These are phyloP conservation scores for Linum trigynum DNA, from an alignment of 345 rosid species.

Conservation along the genomic window DNA sequence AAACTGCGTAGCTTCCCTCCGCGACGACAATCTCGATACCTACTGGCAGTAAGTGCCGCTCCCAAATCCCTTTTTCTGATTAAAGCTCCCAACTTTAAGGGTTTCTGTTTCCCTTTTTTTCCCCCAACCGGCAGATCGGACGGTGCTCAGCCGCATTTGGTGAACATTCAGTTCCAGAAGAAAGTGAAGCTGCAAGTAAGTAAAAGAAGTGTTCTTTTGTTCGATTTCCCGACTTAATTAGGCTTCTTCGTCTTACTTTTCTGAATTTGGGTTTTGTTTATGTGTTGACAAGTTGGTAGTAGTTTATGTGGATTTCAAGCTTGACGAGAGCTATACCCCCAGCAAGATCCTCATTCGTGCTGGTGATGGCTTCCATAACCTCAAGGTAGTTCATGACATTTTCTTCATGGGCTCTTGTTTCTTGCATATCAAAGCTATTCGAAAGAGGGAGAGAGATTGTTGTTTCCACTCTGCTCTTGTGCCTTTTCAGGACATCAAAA, in stretches of 20 bases:
- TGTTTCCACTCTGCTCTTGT: neutral
- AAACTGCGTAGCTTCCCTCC: slow-evolving; percentile 74
- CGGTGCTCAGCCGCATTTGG: slow-evolving; percentile 89
- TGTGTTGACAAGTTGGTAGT: slow-evolving; percentile 47
- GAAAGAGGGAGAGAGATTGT: neutral
- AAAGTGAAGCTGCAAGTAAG: slow-evolving; percentile 82
- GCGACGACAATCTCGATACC: slow-evolving; percentile 78
- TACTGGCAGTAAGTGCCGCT: slow-evolving; percentile 68
- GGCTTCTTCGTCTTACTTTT: neutral
- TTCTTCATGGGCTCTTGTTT: neutral
- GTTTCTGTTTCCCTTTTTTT: neutral
- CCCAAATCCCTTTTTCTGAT: neutral
- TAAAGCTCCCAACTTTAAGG: too few species aligned
- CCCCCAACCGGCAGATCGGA: slow-evolving; percentile 51
- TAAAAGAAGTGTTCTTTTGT: neutral
- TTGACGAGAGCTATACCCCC: slow-evolving; percentile 90
- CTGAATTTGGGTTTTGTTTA: slow-evolving; percentile 1
- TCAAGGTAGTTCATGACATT: slow-evolving; percentile 44
- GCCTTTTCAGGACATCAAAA: slow-evolving; percentile 62
- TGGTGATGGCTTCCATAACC: slow-evolving; percentile 88
- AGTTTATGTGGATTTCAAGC: slow-evolving; percentile 80
- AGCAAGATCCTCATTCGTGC: slow-evolving; percentile 80
- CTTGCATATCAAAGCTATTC: neutral
- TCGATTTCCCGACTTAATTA: slow-evolving; percentile 1
- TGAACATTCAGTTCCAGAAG: slow-evolving; percentile 94